Evolutionary conservation across 352 stramenopile genomes (phyloP), one percentile per base, ranked within the genome.

Genomic region (Pythium volutum): DNA sequence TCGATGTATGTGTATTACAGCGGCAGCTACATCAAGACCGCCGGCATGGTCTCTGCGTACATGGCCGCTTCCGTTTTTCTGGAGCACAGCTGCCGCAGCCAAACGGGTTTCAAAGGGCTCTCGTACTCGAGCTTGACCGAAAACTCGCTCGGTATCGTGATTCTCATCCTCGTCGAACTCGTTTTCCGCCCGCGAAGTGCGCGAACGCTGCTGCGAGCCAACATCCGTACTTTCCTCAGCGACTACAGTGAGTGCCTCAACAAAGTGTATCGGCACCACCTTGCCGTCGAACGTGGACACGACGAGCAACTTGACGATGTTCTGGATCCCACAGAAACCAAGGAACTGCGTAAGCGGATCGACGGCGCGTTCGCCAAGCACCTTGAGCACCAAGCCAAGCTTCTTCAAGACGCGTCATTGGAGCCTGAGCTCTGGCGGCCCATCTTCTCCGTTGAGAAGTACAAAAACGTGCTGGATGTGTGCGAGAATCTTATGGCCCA

Each of bases 1-100:
- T 91, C 79, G 20, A 89, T 91, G 76, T 91, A 89, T 51, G 73
- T 88, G 14, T 85, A 76, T 55, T 91, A 79, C 70, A 86, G 70
- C 42, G 75, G 73, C n/a, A 57, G 64, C 9, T 85, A 87, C 56
- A 58, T 85, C 38, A 67, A 65, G 10, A 78, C 64, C 52, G 79
- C 79, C 1, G 82, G 82, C 15, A 81, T 89, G 70, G 77, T 89
- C 9, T 88, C 80, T 0, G 82, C 80, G 1, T 89, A 76, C 51
- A 87, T 89, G 75, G 74, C 78, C 1, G 72, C 79, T 1, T 77
- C 71, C 0, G 76, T 91, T 4, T 67, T 91, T 22, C 66, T 89
- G 0, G 69, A 83, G 41, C 74, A 87, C 42, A 75, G 36, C 36
- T 87, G 77, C 46, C 67, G 75, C 36, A 67, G 15, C 29, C 41